Evolutionary conservation across 441 rosid species (phyloP).

Genomic region (Populus hybrid): DNA sequence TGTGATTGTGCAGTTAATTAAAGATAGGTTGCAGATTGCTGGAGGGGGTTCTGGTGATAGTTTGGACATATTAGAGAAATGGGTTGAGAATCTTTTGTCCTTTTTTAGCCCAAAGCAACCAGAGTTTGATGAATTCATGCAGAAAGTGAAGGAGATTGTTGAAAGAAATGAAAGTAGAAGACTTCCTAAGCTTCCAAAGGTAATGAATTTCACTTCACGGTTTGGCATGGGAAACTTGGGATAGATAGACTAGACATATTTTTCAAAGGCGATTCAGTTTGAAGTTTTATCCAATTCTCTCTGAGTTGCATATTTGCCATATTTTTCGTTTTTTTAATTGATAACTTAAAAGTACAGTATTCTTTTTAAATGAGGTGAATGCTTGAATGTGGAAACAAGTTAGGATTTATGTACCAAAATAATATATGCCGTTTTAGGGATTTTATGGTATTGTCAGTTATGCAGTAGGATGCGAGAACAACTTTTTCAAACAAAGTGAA

Average conservation of each 20-base stretch:
- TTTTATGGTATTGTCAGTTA: neutral
- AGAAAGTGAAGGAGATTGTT: slow-evolving; percentile 64
- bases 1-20: slow-evolving; percentile 57
- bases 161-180: slow-evolving; percentile 93
- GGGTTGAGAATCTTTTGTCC: slow-evolving; percentile 39
- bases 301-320: neutral
- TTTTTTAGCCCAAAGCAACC: slow-evolving; percentile 49
- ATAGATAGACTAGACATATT: neutral
- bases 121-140: slow-evolving; percentile 48
- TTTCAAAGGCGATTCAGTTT: neutral
- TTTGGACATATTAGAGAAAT: slow-evolving; percentile 36
- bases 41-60: slow-evolving; percentile 32
- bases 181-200: slow-evolving; percentile 96
- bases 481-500: neutral
- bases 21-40: slow-evolving; percentile 48
- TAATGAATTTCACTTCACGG: slow-evolving; percentile 19
- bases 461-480: neutral
- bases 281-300: neutral
- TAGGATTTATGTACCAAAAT: neutral
- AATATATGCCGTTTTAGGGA: neutral
- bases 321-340: neutral
- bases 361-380: neutral
- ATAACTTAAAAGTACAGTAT: neutral
- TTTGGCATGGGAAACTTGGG: neutral
- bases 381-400: neutral